Base-by-base conservation (phyloP, 2,329 filamentous ascomycete genomes). In the Aspergillus caelatus region DNA sequence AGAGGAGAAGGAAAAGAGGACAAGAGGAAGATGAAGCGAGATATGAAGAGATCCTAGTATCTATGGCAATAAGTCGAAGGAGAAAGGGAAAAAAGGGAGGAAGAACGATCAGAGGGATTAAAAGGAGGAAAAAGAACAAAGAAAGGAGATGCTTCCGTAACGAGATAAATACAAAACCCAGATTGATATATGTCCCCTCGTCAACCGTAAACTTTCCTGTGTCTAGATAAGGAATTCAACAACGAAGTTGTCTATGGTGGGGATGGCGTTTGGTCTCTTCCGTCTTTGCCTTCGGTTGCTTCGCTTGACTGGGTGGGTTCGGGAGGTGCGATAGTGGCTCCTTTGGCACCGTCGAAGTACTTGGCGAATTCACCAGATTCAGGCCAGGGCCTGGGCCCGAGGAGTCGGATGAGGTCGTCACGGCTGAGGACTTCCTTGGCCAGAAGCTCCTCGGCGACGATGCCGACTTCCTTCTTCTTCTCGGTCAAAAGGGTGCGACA, bases 391-490 rank as follows among this genome's bases (percentile, higher is more conserved):
- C 95, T 83, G 54, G 89, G 89, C 26, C 95, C 95, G 30, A 99
- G 84, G 61, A 99, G 82, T 32, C 95, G 85, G 57, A 98, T 88
- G 86, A 98, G 90, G 79, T 99, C 95, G 72, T 99, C 95, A 62
- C 95, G 86, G 39, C 89, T 89, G 26, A 99, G 85, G 72, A 97
- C 89, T 81, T 99, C 95, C 86, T 97, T 97, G 72, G 83, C 87
- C 67, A 99, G 83, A 62, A 99, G 83, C 81, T 99, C 95, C 82
- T 99, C 94, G 0, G 95, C 95, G 6, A 99, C 88, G 45, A 97
- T 82, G 3, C 92, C 93, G 41, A 99, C 86, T 80, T 98, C 92
- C 71, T 86, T 84, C 84, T 96, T 95, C 88, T 93, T 96, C 80
- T 91, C 90, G 2, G 85, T 86, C 58, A 99, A 84, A 30, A 99